A percentile compares a stretch with the other conserved stretches of the same genome.
Conservation (phyloP, 2,329 filamentous ascomycete species). For the Colletotrichum lini region DNA sequence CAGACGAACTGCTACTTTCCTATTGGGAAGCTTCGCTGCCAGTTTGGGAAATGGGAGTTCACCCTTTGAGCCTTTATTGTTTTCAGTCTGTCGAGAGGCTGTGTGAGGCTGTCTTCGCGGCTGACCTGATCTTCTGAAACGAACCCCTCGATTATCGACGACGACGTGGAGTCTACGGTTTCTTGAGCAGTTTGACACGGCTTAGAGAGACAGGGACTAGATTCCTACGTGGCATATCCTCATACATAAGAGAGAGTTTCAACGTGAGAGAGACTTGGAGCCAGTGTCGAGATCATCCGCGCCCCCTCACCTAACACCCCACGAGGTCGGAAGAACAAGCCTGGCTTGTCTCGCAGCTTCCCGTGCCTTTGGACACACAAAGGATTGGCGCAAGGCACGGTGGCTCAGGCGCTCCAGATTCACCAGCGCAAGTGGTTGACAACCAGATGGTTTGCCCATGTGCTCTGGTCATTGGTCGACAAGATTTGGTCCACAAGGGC, state of each 20-base stretch:
- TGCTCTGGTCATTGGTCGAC: conserved; percentile 60
- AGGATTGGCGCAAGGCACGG: conserved; percentile 40
- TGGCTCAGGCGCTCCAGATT: conserved; percentile 19
- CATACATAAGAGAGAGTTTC: conserved; percentile 3
- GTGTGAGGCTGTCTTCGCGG: too few relatives aligned
- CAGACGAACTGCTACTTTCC: background rate
- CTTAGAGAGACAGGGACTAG: background rate
- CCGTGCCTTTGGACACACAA: conserved; percentile 28
- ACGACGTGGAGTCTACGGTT: background rate
- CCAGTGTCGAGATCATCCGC: conserved; percentile 1
- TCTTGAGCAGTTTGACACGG: background rate
- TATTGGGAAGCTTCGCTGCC: background rate
- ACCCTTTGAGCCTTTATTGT: too few relatives aligned
- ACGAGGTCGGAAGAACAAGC: conserved; percentile 17
- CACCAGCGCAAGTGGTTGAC: conserved; percentile 13
- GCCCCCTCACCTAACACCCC: conserved; percentile 9
- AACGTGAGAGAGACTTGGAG: conserved; percentile 14
- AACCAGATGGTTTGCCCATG: conserved; percentile 51
- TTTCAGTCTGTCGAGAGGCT: background rate
- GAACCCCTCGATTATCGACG: too few relatives aligned
- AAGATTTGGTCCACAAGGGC: conserved; percentile 38
- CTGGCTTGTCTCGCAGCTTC: conserved; percentile 27
- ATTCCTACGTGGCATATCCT: background rate
- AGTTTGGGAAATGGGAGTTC: background rate
- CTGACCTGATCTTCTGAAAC: background rate